Conservation (phyloP, 306 rosid species). For the Cercis canadensis region DNA sequence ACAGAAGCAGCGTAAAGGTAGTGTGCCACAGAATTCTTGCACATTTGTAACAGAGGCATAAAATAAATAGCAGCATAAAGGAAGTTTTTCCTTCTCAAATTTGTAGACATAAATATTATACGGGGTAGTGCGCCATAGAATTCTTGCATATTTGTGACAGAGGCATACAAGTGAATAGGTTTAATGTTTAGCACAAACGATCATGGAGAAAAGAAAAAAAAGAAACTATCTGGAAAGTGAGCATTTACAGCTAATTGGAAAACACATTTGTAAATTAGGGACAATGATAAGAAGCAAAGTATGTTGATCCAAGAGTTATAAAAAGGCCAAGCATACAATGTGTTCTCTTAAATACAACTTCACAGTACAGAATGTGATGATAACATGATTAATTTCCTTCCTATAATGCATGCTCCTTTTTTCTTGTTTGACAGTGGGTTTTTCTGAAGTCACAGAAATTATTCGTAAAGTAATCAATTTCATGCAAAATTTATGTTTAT, state of each 20-base stretch:
- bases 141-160: conserved; percentile 5
- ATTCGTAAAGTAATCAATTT: conserved; percentile 10
- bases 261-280: neutral
- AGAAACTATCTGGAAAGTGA: neutral
- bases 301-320: neutral
- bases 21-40: neutral
- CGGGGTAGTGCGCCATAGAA: neutral
- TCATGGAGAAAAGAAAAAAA: neutral
- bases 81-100: conserved; percentile 3
- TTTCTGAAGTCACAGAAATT: conserved; percentile 2
- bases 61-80: neutral
- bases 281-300: neutral
- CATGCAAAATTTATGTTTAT: neutral
- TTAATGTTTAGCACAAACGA: neutral
- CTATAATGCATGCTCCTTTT: neutral
- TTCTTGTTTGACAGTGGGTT: conserved; percentile 5
- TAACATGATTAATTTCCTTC: neutral
- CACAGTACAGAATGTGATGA: neutral
- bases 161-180: neutral
- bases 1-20: neutral
- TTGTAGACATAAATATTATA: conserved; percentile 17
- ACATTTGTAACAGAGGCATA: conserved; percentile 4
- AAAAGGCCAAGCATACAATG: neutral
- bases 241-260: neutral
- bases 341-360: neutral